phyloP scores from a whole-genome alignment of 805 yeast species.

The Starmerella sp. region DNA sequence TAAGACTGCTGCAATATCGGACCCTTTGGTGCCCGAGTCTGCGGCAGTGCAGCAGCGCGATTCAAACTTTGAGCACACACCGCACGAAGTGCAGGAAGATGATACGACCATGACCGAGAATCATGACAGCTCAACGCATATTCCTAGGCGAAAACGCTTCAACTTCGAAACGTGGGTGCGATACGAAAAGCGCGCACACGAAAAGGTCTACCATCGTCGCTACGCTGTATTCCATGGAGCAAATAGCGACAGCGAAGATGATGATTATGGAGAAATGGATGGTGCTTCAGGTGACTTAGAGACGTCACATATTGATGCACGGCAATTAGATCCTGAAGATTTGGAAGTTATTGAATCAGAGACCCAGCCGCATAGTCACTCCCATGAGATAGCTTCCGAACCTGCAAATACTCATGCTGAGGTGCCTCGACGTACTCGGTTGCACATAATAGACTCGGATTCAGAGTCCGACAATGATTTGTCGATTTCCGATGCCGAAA shows the following conservation, averaged over 20 bases:
- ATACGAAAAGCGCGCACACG: slow-evolving; percentile 12
- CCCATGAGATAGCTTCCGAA: too few relatives aligned
- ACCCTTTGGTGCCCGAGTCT: background rate
- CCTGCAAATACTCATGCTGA: too few relatives aligned
- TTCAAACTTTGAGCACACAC: background rate
- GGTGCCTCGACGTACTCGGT: background rate
- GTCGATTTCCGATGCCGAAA: background rate
- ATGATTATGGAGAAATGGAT: slow-evolving; percentile 13
- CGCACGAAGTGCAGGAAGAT: background rate
- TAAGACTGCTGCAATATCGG: background rate
- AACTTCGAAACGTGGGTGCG: slow-evolving; percentile 15
- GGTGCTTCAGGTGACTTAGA: background rate
- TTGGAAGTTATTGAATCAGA: too few relatives aligned
- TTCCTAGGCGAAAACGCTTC: slow-evolving; percentile 12
- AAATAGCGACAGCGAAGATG: slow-evolving; percentile 20
- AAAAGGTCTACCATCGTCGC: slow-evolving; percentile 9
- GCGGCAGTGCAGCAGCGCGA: background rate
- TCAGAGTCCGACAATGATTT: background rate
- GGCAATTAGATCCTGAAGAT: background rate
- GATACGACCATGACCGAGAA: background rate
- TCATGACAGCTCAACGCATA: background rate
- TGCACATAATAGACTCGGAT: background rate
- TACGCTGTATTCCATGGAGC: slow-evolving; percentile 17
- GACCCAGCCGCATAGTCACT: background rate
- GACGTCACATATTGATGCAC: background rate